These are phyloP conservation scores for Pyrus betulifolia DNA, from an alignment of 306 rosid genomes.

Conservation along the genomic window DNA sequence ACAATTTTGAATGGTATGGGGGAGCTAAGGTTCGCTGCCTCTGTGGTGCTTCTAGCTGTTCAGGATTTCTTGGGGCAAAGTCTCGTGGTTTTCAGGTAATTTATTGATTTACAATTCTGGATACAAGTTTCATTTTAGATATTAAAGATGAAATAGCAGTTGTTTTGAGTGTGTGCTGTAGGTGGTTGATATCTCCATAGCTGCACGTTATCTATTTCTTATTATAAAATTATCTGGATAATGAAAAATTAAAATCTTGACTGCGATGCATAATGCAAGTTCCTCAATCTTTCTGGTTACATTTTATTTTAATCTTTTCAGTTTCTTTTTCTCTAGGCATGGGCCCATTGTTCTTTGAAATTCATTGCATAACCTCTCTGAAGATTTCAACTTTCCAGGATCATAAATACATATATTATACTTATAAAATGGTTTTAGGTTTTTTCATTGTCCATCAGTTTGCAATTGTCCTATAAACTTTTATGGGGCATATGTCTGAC, in stretches of 20 bases:
- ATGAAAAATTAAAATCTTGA: background rate
- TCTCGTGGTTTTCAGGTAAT: slow-evolving; percentile 93
- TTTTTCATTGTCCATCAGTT: background rate
- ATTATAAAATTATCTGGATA: background rate
- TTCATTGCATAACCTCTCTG: background rate
- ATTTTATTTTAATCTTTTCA: background rate
- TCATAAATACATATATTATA: background rate
- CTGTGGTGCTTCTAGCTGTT: slow-evolving; percentile 83
- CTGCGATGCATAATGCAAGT: background rate
- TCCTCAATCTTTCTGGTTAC: background rate
- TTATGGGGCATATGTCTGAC: background rate
- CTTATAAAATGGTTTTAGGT: background rate
- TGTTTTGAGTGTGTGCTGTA: background rate
- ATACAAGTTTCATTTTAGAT: background rate
- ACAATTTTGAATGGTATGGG: slow-evolving; percentile 97
- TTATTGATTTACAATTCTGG: background rate
- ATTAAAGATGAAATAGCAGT: background rate
- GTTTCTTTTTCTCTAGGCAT: background rate
- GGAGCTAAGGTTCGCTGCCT: slow-evolving; percentile 96
- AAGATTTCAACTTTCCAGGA: background rate
- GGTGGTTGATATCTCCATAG: background rate
- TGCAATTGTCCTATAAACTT: background rate
- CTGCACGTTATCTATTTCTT: background rate
- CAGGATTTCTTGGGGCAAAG: slow-evolving; percentile 94
- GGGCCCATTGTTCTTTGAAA: background rate